These are phyloP conservation scores for Vitis hybrid DNA, from an alignment of 177 flowering plant species.

Conservation along the genomic window DNA sequence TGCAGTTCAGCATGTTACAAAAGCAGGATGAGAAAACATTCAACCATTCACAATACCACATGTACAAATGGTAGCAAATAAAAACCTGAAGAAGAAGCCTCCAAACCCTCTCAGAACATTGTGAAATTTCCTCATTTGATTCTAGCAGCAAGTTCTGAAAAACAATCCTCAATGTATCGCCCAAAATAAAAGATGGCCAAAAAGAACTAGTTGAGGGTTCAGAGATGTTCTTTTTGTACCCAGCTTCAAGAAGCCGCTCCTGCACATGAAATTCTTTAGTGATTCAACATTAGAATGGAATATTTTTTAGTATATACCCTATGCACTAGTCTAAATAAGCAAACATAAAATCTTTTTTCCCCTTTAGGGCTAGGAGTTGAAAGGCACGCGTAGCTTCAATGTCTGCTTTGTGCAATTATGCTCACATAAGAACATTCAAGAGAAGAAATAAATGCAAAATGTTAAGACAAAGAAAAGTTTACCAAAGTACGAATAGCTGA, in stretches of 20 bases:
- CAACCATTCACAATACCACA: too few relatives aligned
- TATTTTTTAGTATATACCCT: too few relatives aligned
- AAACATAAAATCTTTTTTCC: not conserved
- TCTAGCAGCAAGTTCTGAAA: constrained; percentile 92
- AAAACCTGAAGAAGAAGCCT: constrained; percentile 81
- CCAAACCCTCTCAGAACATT: constrained; percentile 95
- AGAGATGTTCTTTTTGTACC: constrained; percentile 46
- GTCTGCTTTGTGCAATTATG: too few relatives aligned
- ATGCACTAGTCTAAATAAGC: not conserved
- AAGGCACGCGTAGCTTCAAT: too few relatives aligned
- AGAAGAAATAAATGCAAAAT: not conserved
- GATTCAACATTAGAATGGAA: not conserved
- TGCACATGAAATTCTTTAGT: constrained; percentile 27
- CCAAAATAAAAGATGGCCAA: constrained; percentile 92
- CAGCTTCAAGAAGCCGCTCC: constrained; percentile 96
- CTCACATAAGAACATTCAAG: too few relatives aligned
- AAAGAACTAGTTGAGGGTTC: constrained; percentile 47
- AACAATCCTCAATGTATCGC: constrained; percentile 89
- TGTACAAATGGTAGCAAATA: not conserved
- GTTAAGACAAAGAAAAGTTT: constrained; percentile 11
- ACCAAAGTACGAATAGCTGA: constrained; percentile 96
- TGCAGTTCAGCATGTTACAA: not conserved
- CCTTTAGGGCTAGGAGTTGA: too few relatives aligned
- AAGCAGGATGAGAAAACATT: not conserved
- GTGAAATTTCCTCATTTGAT: constrained; percentile 75